Base-by-base conservation (phyloP, 176 grass and related monocot genomes). In the Eragrostis nindensis region DNA sequence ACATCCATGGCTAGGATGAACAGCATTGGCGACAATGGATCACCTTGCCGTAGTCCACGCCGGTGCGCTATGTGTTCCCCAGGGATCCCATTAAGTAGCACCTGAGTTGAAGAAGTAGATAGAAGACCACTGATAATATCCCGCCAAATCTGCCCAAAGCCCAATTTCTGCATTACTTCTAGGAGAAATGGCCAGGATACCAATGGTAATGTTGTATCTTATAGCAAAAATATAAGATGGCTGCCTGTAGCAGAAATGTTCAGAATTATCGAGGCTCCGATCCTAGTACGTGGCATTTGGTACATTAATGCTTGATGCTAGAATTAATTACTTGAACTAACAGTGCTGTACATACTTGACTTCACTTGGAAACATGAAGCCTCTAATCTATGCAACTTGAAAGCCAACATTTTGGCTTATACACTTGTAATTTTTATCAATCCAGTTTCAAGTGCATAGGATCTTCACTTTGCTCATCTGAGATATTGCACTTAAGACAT, bases 271-370 rank as follows among this genome's bases (percentile, higher is more conserved):
- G 22, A 81, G 46, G 66, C 21, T 71, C 22, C 66, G 27, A 2
- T 44, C 15, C 55, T 78, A 55, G 57, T 62, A 43, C 65, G 40
- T 62, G 40, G 18, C 10, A 55, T 7, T 42, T 15, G 26, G 39
- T 36, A 59, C 19, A 27, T 39, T 32, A 49, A 1, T 70, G 45
- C 42, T 52, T 74, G 67, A 68, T 32, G 6, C 5, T 48, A 39
- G n/a, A n/a, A 26, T 46, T 44, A 25, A 56, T 26, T 77, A 41
- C 67, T 57, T 73, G n/a, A 42, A n/a, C 29, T 68, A 63, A 47
- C n/a, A 38, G 27, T 25, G 30, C 11, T 61, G 44, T 59, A n/a
- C 63, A 24, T 49, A 62, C 57, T 38, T 69, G 45, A 48, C 38
- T 24, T 62, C 19, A 62, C 11, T 57, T 22, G 49, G 6, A 36